Evolutionary conservation across 345 rosid genomes (phyloP), one percentile per base, ranked within the genome.

Genomic region (Capsella bursapastoris): DNA sequence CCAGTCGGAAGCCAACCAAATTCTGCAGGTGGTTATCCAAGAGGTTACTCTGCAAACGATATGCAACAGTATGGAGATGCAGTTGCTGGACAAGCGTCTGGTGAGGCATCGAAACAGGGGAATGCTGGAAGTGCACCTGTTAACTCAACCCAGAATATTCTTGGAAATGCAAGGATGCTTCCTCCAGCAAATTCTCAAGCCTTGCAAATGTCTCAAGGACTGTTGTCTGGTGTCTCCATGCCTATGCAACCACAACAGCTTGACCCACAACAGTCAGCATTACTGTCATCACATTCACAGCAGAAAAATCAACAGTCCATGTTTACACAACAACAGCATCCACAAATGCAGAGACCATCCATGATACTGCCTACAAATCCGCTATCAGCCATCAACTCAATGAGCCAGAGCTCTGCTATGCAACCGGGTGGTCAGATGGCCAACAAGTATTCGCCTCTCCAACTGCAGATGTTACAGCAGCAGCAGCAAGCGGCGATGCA

Each of bases 341-440:
- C 83, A 58, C 98, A 87, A 25, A 83, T 83, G 80, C 90, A 85
- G 81, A 86, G 99, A 78, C 75, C 98, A 49, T 49, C 82, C 8
- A 83, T 87, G 89, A 79, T 79, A 82, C 87, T 87, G 62, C 79
- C 81, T 8, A 70, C 92, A 64, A 92, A 86, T 80, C 69, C 88
- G 11, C 85, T 88, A 52, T 79, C 91, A 2, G 84, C 89, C 14
- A 64, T 92, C 76, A 88, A 77, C 78, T 70, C 93, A 22, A 80
- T 87, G 37, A 87, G 86, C 60, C 95, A 84, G 78, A 87, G 79
- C 81, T 82, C 96, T 16, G 89, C 79, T 75, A 75, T 90, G 89
- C 98, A 86, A 60, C 68, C 86, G 70, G 88, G 91, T 49, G 87
- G 80, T 76, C 98, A 84, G 81, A 84, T 90, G 91, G 86, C 80